Evolutionary conservation across 768 basidiomycete genomes (phyloP), one percentile per base, ranked within the genome.

Genomic region (Phaffia australis): DNA sequence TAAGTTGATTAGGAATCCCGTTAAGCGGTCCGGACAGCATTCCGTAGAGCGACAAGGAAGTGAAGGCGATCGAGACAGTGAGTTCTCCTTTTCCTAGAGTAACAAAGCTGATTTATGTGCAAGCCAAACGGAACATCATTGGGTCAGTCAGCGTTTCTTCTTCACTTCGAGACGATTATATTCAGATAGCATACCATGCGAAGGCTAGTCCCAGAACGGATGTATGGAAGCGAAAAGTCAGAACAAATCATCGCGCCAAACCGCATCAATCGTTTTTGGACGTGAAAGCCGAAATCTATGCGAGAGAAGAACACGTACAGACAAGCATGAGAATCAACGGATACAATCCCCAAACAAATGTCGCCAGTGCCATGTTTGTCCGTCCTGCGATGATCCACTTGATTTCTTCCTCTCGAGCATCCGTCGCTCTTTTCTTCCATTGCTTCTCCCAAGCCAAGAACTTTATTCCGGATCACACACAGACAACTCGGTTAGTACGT

Each of bases 1-100:
- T 56, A 18, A 66, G 50, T 25, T 60, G 65, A n/a, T 49, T 42
- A 0, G 65, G 65, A 3, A 66, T 60, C 21, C 42, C 27, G 16
- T 29, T 27, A 2, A 66, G 59, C 6, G 65, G 65, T 21, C 59
- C 59, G 7, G 50, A 27, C 19, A 66, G 65, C 65, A 66, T 66
- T 23, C 51, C 23, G 59, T 60, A 66, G 6, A 66, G 65, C n/a
- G 58, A 61, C 16, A 60, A 60, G 1, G 51, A 15, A 3, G 65
- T 66, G 59, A 66, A 66, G 25, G 65, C 65, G 27, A 56, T 52
- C 48, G 64, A 65, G 49, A 65, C 64, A 21, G 64, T 65, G n/a
- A 65, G 64, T 30, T 50, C 62, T 54, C 65, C 59, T 2, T 66
- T 59, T 11, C 59, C 65, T 11, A 66, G 42, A 9, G 58, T 61